Conservation (phyloP, 1,284 basidiomycete species). For the Ceratobasidium sp. region DNA sequence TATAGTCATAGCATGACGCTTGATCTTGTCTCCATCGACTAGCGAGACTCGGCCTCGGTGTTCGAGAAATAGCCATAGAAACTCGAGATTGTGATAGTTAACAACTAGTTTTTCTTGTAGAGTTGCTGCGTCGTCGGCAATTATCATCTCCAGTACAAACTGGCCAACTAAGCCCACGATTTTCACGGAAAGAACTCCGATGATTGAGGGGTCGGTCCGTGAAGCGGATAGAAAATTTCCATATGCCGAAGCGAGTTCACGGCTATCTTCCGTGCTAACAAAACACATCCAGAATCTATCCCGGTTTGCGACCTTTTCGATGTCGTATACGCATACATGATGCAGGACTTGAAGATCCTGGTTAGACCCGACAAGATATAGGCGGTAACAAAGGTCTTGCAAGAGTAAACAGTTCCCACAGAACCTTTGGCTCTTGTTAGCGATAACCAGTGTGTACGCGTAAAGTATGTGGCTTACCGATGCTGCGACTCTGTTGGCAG, state of each 20-base stretch:
- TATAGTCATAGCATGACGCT: neutral
- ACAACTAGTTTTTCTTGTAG: neutral
- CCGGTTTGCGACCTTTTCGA: neutral
- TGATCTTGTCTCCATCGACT: neutral
- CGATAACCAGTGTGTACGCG: neutral
- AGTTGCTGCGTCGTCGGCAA: neutral
- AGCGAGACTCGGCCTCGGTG: neutral
- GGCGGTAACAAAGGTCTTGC: neutral
- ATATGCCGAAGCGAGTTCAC: neutral
- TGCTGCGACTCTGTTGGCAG: neutral
- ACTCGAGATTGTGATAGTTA: neutral
- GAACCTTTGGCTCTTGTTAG: neutral
- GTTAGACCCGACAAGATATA: neutral
- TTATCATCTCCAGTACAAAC: neutral
- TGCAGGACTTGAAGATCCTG: neutral
- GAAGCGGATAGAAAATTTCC: neutral
- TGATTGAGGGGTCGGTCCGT: neutral
- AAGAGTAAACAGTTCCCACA: neutral
- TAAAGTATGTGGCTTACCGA: neutral
- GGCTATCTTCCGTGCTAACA: neutral
- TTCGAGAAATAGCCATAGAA: conserved; percentile 3
- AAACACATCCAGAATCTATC: neutral
- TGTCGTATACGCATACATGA: neutral
- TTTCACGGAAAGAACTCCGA: neutral
- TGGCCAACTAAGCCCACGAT: conserved; percentile 4